phyloP scores from a whole-genome alignment of 345 rosid genomes.

The Murraya paniculata region DNA sequence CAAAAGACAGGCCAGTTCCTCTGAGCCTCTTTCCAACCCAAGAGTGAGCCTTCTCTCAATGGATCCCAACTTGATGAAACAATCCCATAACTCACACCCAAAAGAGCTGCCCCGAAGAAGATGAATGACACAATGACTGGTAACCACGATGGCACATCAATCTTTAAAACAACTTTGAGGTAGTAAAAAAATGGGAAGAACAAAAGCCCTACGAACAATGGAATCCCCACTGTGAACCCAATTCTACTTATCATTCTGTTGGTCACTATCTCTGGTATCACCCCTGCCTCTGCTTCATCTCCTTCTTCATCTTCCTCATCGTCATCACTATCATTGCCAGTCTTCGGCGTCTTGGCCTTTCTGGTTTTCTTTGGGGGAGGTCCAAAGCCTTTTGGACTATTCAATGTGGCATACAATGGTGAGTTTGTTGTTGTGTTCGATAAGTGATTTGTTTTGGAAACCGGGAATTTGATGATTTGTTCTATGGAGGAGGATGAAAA shows the following conservation, averaged over 20 bases:
- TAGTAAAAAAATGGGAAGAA: constrained; percentile 92
- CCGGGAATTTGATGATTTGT: constrained; percentile 23
- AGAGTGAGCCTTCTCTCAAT: constrained; percentile 75
- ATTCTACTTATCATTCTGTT: constrained; percentile 89
- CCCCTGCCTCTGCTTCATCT: constrained; percentile 41
- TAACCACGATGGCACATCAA: constrained; percentile 86
- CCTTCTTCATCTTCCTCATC: constrained; percentile 31
- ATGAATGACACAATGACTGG: constrained; percentile 79
- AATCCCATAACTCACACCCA: constrained; percentile 89
- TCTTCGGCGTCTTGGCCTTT: constrained; percentile 42
- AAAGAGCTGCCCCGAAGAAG: constrained; percentile 79
- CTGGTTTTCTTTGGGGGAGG: constrained; percentile 53
- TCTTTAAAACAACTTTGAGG: constrained; percentile 72
- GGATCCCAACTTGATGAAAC: constrained; percentile 99
- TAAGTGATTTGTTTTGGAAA: constrained; percentile 11
- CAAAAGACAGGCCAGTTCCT: constrained; percentile 97
- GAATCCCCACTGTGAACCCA: constrained; percentile 76
- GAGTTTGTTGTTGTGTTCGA: constrained; percentile 30
- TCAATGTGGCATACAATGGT: constrained; percentile 46
- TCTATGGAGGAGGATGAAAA: constrained; percentile 1
- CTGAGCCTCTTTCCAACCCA: constrained; percentile 94
- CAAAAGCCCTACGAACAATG: constrained; percentile 63
- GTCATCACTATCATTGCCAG: constrained; percentile 15
- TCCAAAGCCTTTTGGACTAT: constrained; percentile 79
- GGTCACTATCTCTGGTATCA: constrained; percentile 88